Conservation (phyloP, 129 eudicot genomes). For the Gnaphalium uliginosum region DNA sequence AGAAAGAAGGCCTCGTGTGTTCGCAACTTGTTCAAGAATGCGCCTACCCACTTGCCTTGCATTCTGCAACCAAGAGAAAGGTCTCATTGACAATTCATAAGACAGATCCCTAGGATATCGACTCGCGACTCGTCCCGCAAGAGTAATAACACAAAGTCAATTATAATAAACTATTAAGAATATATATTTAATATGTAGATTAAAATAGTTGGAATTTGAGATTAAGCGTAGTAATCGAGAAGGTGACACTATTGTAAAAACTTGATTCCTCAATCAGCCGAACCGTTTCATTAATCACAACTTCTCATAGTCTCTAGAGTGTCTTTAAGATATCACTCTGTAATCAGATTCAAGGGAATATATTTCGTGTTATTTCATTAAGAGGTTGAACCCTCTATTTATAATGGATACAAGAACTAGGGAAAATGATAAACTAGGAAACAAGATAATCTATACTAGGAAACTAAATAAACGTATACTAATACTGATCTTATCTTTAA, state of each 20-base stretch:
- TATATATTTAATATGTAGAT: neutral
- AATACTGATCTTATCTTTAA: too few relatives aligned
- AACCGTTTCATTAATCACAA: neutral
- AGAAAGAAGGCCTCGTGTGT: slow-evolving; percentile 68
- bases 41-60: slow-evolving; percentile 80
- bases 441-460: too few relatives aligned
- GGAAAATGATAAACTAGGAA: too few relatives aligned
- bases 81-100: neutral
- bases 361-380: too few relatives aligned
- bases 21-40: slow-evolving; percentile 77
- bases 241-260: neutral
- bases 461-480: too few relatives aligned
- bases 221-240: neutral
- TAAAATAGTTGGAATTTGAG: neutral
- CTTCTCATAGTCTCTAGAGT: neutral
- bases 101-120: neutral
- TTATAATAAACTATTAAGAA: neutral
- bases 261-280: too few relatives aligned
- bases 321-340: too few relatives aligned
- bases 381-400: too few relatives aligned
- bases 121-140: neutral
- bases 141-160: neutral
- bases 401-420: too few relatives aligned
- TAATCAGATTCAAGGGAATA: too few relatives aligned
- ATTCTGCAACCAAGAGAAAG: slow-evolving; percentile 59